phyloP scores from a whole-genome alignment of 2,329 filamentous ascomycete genomes.

The Venturia pyrina region DNA sequence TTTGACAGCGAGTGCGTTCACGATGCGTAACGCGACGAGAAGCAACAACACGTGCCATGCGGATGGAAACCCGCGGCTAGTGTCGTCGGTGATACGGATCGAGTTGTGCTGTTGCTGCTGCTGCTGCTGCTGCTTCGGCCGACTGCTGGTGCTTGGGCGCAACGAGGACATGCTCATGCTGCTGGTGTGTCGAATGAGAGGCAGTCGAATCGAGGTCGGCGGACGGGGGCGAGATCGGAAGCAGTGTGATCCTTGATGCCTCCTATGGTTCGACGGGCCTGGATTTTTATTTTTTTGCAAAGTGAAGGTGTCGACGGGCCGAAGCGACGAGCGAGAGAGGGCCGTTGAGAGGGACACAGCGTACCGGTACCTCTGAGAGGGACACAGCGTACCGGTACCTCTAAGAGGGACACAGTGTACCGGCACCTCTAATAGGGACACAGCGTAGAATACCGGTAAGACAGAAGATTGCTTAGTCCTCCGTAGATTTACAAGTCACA shows the following conservation, averaged over 20 bases:
- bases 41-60: constrained; percentile 16
- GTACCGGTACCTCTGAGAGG: too few species aligned
- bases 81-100: background rate
- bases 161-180: background rate
- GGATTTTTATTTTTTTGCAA: background rate
- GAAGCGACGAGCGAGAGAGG: background rate
- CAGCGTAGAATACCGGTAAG: too few species aligned
- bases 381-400: too few species aligned
- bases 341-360: too few species aligned
- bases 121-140: background rate
- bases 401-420: too few species aligned
- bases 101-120: background rate
- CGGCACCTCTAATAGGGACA: too few species aligned
- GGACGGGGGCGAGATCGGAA: background rate
- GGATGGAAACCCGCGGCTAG: background rate
- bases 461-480: too few species aligned
- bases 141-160: background rate
- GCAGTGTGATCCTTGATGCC: background rate
- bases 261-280: background rate
- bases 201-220: background rate
- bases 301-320: background rate
- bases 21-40: constrained; percentile 59
- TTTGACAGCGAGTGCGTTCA: constrained; percentile 66
- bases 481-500: too few species aligned
- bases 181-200: background rate